Base-by-base conservation (phyloP, 148 eudicot genomes). In the Spergularia marina region DNA sequence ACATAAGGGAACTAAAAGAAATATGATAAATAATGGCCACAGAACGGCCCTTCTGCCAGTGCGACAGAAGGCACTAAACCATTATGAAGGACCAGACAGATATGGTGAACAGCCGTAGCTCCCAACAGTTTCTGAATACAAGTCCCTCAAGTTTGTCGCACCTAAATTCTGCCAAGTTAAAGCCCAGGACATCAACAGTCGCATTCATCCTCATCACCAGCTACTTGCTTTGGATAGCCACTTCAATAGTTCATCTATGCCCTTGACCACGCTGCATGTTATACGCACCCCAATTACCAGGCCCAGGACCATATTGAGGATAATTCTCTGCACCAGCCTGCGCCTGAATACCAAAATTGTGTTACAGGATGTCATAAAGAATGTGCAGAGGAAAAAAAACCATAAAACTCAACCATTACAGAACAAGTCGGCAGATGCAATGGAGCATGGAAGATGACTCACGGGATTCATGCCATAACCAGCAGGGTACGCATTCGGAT, bases 261-360 rank as follows among this genome's bases (percentile, higher is more conserved):
- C 91, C 97, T 83, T 89, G 98, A 86, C 89, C 82, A 77, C 84
- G 86, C 76, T 88, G 97, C 83, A 82, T 73, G 74, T 87, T 90
- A 71, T 94, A 90, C 64, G 91, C 83, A 68, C 85, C 91, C 97
- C 98, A 94, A 77, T 87, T 65, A 68, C 91, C 94, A 63, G 89
- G 90, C 34, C 87, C 97, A 75, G 90, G 83, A 76, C 82, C 95
- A 86, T 91, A 90, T 64, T 85, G 97, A 74, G 93, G 84, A 85
- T 87, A 94, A 75, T 71, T 91, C 81, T 91, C 95, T 57, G 78
- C 89, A 76, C 88, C 89, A 82, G 86, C 76, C 81, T 88, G 97
- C 40, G 78, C 77, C 90, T 89, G 76, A 25, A 75, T 68, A 75
- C 36, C 10, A 40, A 71, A 64, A 56, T 61, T 53, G 36, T 25